Percentiles rank a stretch among this genome's conserved stretches.
Conservation (phyloP, 2,329 filamentous ascomycete genomes). For the Scytalidium sp. region DNA sequence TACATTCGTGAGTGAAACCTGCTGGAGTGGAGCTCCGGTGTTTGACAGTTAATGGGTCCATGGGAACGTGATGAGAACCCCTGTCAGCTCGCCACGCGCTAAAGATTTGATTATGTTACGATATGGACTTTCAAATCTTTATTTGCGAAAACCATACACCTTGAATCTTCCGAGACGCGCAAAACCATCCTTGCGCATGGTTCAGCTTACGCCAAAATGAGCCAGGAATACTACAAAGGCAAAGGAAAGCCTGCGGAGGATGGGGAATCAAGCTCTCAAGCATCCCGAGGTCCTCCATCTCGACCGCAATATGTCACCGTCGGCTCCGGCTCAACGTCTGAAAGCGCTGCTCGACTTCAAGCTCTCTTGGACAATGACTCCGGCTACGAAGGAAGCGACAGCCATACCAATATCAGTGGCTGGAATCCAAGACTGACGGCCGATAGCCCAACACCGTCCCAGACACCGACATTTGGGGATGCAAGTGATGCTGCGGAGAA, state of each 20-base stretch:
- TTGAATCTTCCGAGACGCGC: not conserved
- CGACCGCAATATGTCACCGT: conserved; percentile 81
- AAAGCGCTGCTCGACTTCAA: conserved; percentile 78
- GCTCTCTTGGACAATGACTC: conserved; percentile 83
- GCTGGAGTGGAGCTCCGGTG: not conserved
- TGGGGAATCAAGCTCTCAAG: conserved; percentile 13
- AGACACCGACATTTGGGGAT: conserved; percentile 29
- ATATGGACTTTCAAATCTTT: not conserved
- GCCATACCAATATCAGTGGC: conserved; percentile 32
- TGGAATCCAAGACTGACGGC: conserved; percentile 45
- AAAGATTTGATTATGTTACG: not conserved
- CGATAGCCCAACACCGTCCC: conserved; percentile 41
- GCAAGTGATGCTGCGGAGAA: conserved; percentile 45
- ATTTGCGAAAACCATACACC: not conserved
- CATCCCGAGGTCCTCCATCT: conserved; percentile 8
- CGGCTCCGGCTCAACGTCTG: conserved; percentile 75
- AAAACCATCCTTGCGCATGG: conserved; percentile 14
- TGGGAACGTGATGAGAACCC: not conserved
- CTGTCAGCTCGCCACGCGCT: not conserved
- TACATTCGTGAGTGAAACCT: not conserved
- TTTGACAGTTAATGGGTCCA: not conserved
- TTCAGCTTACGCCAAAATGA: conserved; percentile 43
- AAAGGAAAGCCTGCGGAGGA: conserved; percentile 10
- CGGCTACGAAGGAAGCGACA: conserved; percentile 80
- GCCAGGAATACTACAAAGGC: conserved; percentile 56